Conservation (phyloP, 345 rosid genomes). For the Populus tremula region DNA sequence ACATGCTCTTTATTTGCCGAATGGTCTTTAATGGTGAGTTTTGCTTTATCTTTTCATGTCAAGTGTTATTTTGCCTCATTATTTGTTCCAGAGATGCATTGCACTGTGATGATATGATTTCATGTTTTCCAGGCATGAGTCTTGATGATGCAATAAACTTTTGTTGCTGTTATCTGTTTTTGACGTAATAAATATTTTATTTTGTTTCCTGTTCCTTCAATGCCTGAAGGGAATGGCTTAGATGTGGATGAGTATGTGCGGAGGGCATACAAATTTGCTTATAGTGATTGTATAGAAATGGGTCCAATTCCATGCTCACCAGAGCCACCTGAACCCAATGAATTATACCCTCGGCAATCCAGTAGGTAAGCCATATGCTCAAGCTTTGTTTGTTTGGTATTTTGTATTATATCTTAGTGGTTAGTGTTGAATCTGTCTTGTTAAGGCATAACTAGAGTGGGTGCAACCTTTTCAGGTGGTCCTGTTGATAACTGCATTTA, state of each 20-base stretch:
- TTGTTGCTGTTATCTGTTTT: not conserved
- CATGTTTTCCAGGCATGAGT: constrained; percentile 2
- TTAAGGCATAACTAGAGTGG: not conserved
- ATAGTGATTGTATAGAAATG: constrained; percentile 92
- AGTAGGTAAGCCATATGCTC: constrained; percentile 51
- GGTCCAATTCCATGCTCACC: constrained; percentile 90
- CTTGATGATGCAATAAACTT: constrained; percentile 9
- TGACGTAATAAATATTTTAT: not conserved
- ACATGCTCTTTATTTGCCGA: constrained; percentile 97
- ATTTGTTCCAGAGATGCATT: constrained; percentile 11
- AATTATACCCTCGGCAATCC: constrained; percentile 91
- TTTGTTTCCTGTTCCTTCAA: constrained; percentile 15
- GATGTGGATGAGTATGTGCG: constrained; percentile 99
- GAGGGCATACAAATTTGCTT: constrained; percentile 95
- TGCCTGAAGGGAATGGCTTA: constrained; percentile 81
- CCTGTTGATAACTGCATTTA: constrained; percentile 1
- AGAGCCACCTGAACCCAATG: constrained; percentile 94
- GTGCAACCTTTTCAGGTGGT: not conserved
- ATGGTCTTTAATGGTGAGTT: constrained; percentile 95
- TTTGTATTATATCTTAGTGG: not conserved
- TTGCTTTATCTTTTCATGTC: constrained; percentile 18
- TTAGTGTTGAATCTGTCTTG: constrained; percentile 2
- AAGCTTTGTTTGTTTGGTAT: constrained; percentile 11
- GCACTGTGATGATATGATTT: constrained; percentile 12
- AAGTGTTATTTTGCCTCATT: constrained; percentile 8